Base-by-base conservation (phyloP, 345 rosid species). In the Salix koriyanagi region DNA sequence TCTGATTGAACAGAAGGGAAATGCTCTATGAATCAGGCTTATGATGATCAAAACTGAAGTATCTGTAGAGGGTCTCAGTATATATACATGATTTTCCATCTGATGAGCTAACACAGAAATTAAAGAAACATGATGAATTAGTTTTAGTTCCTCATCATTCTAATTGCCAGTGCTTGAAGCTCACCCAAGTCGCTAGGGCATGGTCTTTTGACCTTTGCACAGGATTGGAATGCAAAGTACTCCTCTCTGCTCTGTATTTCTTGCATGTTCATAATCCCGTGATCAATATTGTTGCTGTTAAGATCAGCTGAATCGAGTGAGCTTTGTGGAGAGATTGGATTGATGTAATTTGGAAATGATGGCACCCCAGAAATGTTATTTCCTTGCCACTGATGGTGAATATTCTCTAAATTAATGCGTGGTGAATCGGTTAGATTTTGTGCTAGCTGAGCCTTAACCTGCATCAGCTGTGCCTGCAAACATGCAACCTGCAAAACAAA, bases 381-480 rank as follows among this genome's bases (percentile, higher is more conserved):
- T 25, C 83, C 88, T 62, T 60, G 81, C 88, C 91, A 88, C 46
- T 84, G 87, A 9, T 9, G 62, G 11, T 58, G 62, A 23, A 21
- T 68, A 54, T 80, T 79, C 48, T 81, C 28, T 58, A n/a, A 80
- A 16, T 69, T 36, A 36, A 77, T 48, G 39, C 79, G 72, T 14
- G 79, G 62, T 67, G 88, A 66, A 67, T 83, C 85, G 74, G 74
- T 75, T 69, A 82, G 78, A 79, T 81, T 84, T 54, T 88, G 91
- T 39, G 88, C 91, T 42, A 93, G 75, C 46, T 89, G 96, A 73
- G 95, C 89, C 84, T 90, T 93, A 81, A 84, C 87, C 87, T 92
- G 96, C 92, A 91, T 89, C 87, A 96, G 64, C 79, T 96, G 99
- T 16, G 94, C 89, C 86, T 96, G 98, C 77, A 96, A 83, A 75